Conservation (phyloP, 352 stramenopile species). For the Globisporangium solare region DNA sequence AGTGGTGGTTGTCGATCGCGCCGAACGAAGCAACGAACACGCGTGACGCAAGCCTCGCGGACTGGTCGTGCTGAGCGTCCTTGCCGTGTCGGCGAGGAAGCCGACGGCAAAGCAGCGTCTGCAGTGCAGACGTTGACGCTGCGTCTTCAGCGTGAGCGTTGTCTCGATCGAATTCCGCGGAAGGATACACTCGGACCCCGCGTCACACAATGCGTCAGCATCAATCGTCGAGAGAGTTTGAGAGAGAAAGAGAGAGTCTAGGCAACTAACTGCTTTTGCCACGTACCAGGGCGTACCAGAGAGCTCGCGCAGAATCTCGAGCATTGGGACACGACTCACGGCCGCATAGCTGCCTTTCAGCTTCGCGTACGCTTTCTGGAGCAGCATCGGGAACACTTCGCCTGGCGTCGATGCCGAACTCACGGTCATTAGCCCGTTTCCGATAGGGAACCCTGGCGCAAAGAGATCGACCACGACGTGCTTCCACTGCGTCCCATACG, state of each 20-base stretch:
- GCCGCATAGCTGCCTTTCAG: slow-evolving; percentile 35
- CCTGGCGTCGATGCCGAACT: slow-evolving; percentile 13
- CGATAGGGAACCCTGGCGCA: slow-evolving; percentile 31
- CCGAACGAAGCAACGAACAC: slow-evolving; percentile 24
- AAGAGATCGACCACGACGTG: slow-evolving; percentile 43
- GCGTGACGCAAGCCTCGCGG: not conserved
- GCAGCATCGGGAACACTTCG: slow-evolving; percentile 31
- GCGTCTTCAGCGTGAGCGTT: not conserved
- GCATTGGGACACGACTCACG: slow-evolving; percentile 18
- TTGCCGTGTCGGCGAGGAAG: not conserved
- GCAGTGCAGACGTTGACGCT: not conserved
- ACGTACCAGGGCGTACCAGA: slow-evolving; percentile 39
- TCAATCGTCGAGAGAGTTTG: not conserved
- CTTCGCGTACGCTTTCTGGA: slow-evolving; percentile 65
- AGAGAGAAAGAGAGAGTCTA: too few species aligned
- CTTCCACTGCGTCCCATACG: slow-evolving; percentile 24
- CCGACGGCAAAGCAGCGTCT: slow-evolving; percentile 3
- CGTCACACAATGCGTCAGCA: not conserved
- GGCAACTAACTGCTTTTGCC: too few species aligned
- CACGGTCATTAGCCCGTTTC: slow-evolving; percentile 23
- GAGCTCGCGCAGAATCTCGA: slow-evolving; percentile 36
- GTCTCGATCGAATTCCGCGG: not conserved
- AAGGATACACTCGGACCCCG: slow-evolving; percentile 3
- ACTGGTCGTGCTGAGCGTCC: not conserved
- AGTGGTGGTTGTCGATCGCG: slow-evolving; percentile 22